A percentile compares a stretch with the other conserved stretches of the same genome.
phyloP scores from a whole-genome alignment of 108 stramenopile species.

The Parietichytrium sp. region DNA sequence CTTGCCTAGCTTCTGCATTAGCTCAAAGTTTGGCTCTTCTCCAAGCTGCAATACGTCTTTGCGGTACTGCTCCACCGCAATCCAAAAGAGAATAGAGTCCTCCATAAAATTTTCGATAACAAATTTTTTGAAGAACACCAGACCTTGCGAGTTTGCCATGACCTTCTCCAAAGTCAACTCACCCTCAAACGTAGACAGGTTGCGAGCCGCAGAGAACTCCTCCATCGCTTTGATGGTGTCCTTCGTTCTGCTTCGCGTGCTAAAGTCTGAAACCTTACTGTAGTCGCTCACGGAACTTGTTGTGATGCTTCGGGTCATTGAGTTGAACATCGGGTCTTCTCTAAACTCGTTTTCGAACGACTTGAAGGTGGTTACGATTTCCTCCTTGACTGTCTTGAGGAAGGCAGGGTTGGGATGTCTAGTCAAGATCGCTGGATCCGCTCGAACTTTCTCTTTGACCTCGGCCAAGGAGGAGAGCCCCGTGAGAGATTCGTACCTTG shows the following conservation, averaged over 20 bases:
- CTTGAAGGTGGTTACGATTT: not conserved
- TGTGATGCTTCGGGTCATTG: conserved; percentile 2
- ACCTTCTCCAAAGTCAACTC: not conserved
- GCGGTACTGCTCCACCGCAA: not conserved
- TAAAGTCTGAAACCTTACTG: not conserved
- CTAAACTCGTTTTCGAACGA: not conserved
- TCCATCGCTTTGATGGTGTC: not conserved
- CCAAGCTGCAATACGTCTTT: not conserved
- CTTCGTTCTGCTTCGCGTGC: not conserved
- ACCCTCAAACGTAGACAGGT: not conserved
- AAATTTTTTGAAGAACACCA: conserved; percentile 9
- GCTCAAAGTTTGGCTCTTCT: not conserved
- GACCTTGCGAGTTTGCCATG: not conserved
- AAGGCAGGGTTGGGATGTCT: not conserved
- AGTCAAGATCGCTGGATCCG: not conserved
- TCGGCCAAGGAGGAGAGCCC: not conserved
- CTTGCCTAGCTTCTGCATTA: not conserved
- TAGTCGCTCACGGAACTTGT: not conserved
- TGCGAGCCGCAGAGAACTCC: not conserved
- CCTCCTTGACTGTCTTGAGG: not conserved
- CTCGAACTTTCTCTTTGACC: not conserved
- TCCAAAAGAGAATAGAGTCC: conserved; percentile 32
- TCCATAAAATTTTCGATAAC: conserved; percentile 35
- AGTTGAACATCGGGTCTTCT: not conserved
- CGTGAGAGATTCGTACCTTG: not conserved